Evolutionary conservation across 371 early-diverging fungal genomes (phyloP), one percentile per base, ranked within the genome.

Genomic region (Lichtheimia hyalospora): DNA sequence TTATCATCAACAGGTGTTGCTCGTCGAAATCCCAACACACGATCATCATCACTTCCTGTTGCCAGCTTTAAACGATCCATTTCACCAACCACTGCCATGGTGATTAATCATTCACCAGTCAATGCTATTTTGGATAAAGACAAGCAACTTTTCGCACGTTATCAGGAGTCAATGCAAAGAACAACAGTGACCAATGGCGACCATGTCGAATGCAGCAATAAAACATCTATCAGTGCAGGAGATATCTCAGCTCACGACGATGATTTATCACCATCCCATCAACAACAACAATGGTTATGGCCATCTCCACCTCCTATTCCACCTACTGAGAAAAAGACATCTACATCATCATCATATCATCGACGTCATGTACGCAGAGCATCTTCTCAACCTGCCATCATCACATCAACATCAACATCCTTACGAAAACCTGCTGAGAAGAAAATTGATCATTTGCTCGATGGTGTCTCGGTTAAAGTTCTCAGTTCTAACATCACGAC

Each of bases 401-500:
- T 62, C 34, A 34, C 34, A 34, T 34, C 34, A 6, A 34, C 34
- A 0, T 34, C 34, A 8, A 8, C 34, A 34, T 34, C 34, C 10
- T 10, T 34, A 0, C 34, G 34, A 4, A 34, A 34, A 1, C 27
- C 50, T 4, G 6, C 54, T 23, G 54, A 55, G 24, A 53, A 23
- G 13, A 51, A 42, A 20, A 34, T 34, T 34, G 34, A 34, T 8
- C 34, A 10, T 34, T 34, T 34, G 34, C 34, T 34, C 10, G 34
- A 34, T 10, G 53, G 52, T 13, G 54, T 64, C 7, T 43, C 60
- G 7, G 53, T 87, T 27, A 73, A 79, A 58, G 88, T 93, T 12
- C 73, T 84, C 20, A 88, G 88, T 42, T 88, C 91, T 40, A 77
- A 81, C 21, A 84, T 92, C 55, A 79, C 77, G 57, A 74, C 77